phyloP scores from a whole-genome alignment of 208 protist genomes.

The Crithidia thermophila region DNA sequence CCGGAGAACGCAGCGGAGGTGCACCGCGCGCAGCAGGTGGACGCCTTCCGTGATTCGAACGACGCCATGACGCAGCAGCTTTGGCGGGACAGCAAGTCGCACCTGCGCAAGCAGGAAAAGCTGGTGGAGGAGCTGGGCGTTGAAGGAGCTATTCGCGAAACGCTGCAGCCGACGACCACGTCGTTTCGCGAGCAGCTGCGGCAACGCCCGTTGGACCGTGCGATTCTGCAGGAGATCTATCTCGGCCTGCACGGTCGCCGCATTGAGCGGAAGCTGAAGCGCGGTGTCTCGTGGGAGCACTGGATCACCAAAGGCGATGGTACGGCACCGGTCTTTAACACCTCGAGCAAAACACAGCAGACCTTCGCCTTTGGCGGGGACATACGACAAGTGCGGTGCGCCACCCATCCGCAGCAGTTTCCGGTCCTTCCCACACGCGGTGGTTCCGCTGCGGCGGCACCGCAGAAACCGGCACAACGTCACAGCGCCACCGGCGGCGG shows the following conservation, averaged over 20 bases:
- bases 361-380: slow-evolving; percentile 88
- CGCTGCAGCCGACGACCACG: slow-evolving; percentile 53
- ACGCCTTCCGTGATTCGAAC: slow-evolving; percentile 39
- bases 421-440: too few relatives aligned
- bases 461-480: background rate
- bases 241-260: slow-evolving; percentile 78
- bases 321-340: slow-evolving; percentile 84
- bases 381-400: slow-evolving; percentile 45
- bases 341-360: slow-evolving; percentile 80
- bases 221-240: slow-evolving; percentile 93
- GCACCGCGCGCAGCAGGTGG: slow-evolving; percentile 61
- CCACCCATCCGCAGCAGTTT: slow-evolving; percentile 74
- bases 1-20: slow-evolving; percentile 48
- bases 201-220: slow-evolving; percentile 76
- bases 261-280: slow-evolving; percentile 83
- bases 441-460: background rate
- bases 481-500: too few relatives aligned
- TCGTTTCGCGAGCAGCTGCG: slow-evolving; percentile 76
- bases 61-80: slow-evolving; percentile 39
- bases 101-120: slow-evolving; percentile 75
- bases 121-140: slow-evolving; percentile 73
- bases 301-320: slow-evolving; percentile 93
- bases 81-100: slow-evolving; percentile 75
- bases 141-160: slow-evolving; percentile 81
- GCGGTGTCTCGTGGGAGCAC: slow-evolving; percentile 87